A percentile compares a stretch with the other conserved stretches of the same genome.
These are phyloP conservation scores for Phytophthora pseudosyringae DNA, from an alignment of 352 stramenopile genomes.

Conservation along the genomic window DNA sequence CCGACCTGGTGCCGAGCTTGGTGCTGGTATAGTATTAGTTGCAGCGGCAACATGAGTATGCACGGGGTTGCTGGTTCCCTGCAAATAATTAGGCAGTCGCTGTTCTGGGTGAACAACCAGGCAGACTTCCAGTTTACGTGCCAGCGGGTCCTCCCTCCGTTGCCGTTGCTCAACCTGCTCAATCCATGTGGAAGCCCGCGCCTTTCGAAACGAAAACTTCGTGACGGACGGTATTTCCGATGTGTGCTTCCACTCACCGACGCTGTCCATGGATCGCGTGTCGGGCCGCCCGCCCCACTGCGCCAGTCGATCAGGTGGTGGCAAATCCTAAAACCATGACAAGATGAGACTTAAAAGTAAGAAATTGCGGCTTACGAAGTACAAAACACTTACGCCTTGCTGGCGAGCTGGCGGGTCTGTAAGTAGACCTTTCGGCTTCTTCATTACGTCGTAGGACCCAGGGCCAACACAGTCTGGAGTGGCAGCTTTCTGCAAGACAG, in stretches of 20 bases:
- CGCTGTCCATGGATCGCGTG: slow-evolving; percentile 56
- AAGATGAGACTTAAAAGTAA: not conserved
- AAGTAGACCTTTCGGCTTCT: slow-evolving; percentile 25
- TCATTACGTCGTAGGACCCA: slow-evolving; percentile 60
- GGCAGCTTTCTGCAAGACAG: slow-evolving; percentile 39
- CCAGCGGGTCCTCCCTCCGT: slow-evolving; percentile 45
- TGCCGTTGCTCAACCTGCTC: slow-evolving; percentile 68
- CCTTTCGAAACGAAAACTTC: slow-evolving; percentile 64
- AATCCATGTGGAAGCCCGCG: slow-evolving; percentile 65
- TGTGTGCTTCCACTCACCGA: slow-evolving; percentile 62
- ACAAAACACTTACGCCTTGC: slow-evolving; percentile 24
- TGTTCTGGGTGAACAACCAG: slow-evolving; percentile 30
- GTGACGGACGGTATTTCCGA: slow-evolving; percentile 68
- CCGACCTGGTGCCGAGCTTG: not conserved
- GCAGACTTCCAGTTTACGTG: slow-evolving; percentile 14
- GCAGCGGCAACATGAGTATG: slow-evolving; percentile 29
- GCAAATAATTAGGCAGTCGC: slow-evolving; percentile 55
- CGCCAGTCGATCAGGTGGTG: slow-evolving; percentile 42
- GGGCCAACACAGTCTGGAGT: slow-evolving; percentile 61
- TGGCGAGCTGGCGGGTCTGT: slow-evolving; percentile 32
- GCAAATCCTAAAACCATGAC: slow-evolving; percentile 15
- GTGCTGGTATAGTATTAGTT: not conserved
- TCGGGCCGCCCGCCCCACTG: slow-evolving; percentile 57
- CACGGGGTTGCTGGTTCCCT: slow-evolving; percentile 52
- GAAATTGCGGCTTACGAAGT: not conserved